Base-by-base conservation (phyloP, 768 basidiomycete genomes). In the Hemileccinum rubropunctum region DNA sequence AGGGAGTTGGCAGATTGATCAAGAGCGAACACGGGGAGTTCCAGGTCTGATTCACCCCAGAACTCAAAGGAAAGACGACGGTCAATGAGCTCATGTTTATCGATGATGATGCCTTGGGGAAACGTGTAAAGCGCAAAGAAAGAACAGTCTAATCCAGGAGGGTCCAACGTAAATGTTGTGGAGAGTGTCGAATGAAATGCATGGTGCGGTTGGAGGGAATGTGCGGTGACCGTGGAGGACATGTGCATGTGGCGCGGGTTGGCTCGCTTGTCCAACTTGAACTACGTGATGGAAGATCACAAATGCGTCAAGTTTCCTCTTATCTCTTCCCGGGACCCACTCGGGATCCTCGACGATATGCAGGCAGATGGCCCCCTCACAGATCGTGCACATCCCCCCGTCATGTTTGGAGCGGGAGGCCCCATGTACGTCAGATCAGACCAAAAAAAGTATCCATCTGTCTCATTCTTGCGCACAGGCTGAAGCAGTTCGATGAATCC, bases 401-500 rank as follows among this genome's bases (percentile, higher is more conserved):
- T 76, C 40, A 65, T 76, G 37, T 90, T 90, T 60, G 83, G 84
- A 17, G 88, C 88, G 45, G 85, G 84, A 14, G 87, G 88, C 5
- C 80, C 83, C n/a, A 81, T 87, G 86, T 88, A 51, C 63, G 79
- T 70, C 12, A 20, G 8, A 23, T 37, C 36, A 46, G 6, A 11
- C 15, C 17, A 27, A 20, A 27, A n/a, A 21, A 6, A 2, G 27
- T 27, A 28, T 36, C 6, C 26, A 48, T 30, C 17, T 23, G 18
- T 35, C 54, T 58, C 43, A 50, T 26, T 28, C 35, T n/a, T 8
- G 6, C 11, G 15, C 42, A 11, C 51, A 91, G 88, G 83, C 68
- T 91, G 58, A 90, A 87, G 73, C 76, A 77, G 57, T 92, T 91
- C 58, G 89, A 92, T 64, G 75, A 87, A 66, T 86, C 88, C 36